Conservation (phyloP, 2,329 filamentous ascomycete species). For the Fusarium heterosporum region DNA sequence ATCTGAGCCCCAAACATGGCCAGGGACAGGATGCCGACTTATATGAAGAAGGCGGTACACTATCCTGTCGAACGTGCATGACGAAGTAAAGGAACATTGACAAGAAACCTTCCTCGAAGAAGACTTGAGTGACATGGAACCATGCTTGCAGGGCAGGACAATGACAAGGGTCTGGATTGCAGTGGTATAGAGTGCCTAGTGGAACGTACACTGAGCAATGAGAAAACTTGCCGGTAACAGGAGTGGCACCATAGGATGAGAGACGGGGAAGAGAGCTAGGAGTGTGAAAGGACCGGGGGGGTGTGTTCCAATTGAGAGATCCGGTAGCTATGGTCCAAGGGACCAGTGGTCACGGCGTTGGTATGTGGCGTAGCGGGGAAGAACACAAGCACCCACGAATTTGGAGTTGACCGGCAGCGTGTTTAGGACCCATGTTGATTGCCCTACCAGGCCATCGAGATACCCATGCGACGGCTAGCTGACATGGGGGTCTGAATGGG, state of each 20-base stretch:
- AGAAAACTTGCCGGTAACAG: slow-evolving; percentile 41
- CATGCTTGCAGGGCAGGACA: slow-evolving; percentile 43
- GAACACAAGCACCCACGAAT: slow-evolving; percentile 47
- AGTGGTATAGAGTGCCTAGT: slow-evolving; percentile 35
- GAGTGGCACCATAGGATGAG: slow-evolving; percentile 46
- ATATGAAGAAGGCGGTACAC: slow-evolving; percentile 49
- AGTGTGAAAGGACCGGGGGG: slow-evolving; percentile 31
- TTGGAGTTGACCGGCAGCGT: slow-evolving; percentile 38
- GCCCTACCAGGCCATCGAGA: slow-evolving; percentile 46
- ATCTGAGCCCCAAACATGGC: slow-evolving; percentile 48
- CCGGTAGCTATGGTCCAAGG: slow-evolving; percentile 43
- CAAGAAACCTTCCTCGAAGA: slow-evolving; percentile 46
- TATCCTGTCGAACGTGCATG: slow-evolving; percentile 46
- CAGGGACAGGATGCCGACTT: slow-evolving; percentile 49
- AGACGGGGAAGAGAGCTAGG: slow-evolving; percentile 34
- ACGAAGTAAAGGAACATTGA: slow-evolving; percentile 46
- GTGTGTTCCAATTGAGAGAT: slow-evolving; percentile 36
- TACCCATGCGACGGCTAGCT: slow-evolving; percentile 38
- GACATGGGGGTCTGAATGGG: slow-evolving; percentile 35
- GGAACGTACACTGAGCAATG: slow-evolving; percentile 44
- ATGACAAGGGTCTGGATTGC: slow-evolving; percentile 44
- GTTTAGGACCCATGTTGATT: slow-evolving; percentile 40
- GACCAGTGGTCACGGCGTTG: slow-evolving; percentile 44
- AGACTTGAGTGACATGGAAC: slow-evolving; percentile 46
- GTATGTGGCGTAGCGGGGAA: slow-evolving; percentile 49